Evolutionary conservation across 306 rosid species (phyloP).

Genomic region (Sechiopsis laciniata): DNA sequence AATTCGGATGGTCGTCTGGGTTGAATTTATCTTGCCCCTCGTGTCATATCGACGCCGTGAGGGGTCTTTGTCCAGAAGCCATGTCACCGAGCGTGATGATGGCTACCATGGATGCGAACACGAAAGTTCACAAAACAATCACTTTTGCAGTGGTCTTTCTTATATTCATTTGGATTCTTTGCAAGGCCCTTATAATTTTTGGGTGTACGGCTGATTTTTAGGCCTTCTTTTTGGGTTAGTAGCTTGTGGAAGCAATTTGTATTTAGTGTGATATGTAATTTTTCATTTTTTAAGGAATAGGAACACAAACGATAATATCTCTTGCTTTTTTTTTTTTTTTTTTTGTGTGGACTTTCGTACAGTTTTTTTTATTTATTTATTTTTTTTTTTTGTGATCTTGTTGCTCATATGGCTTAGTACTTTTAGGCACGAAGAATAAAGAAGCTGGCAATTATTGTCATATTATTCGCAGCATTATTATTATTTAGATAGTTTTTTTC

Average conservation of each 20-base stretch:
- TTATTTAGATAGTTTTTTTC: neutral
- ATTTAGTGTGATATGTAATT: slow-evolving; percentile 32
- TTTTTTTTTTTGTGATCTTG: neutral
- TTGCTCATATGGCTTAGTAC: slow-evolving; percentile 1
- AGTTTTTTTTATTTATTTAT: slow-evolving; percentile 3
- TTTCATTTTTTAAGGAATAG: slow-evolving; percentile 22
- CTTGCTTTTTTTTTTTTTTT: slow-evolving; percentile 7
- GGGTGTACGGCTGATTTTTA: slow-evolving; percentile 43
- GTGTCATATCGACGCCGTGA: slow-evolving; percentile 49
- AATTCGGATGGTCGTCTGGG: slow-evolving; percentile 64
- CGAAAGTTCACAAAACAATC: slow-evolving; percentile 41
- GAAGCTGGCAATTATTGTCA: neutral
- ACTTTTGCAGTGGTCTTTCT: slow-evolving; percentile 34
- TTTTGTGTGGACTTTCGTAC: neutral
- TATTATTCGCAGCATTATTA: neutral
- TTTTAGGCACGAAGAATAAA: slow-evolving; percentile 13
- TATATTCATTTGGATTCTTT: slow-evolving; percentile 36
- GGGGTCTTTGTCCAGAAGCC: slow-evolving; percentile 57
- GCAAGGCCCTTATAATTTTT: slow-evolving; percentile 32
- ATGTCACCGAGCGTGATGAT: slow-evolving; percentile 50
- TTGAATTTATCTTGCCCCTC: slow-evolving; percentile 51
- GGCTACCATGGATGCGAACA: slow-evolving; percentile 33
- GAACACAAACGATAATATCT: slow-evolving; percentile 16
- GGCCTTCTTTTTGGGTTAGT: slow-evolving; percentile 37
- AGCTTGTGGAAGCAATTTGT: slow-evolving; percentile 33